Conservation (phyloP, 2,329 filamentous ascomycete species). For the Pyrenophora graminea region DNA sequence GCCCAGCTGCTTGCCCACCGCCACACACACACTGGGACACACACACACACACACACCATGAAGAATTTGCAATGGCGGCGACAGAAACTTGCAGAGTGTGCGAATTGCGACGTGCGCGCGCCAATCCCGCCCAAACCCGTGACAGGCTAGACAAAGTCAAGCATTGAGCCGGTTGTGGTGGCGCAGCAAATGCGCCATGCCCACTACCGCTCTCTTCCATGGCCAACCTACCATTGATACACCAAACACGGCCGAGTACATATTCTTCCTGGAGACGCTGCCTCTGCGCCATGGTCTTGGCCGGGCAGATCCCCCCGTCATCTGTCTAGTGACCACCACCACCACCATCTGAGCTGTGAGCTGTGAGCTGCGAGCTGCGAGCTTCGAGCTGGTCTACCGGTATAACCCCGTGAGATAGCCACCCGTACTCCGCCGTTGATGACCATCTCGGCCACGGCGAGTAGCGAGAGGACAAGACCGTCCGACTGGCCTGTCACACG, state of each 20-base stretch:
- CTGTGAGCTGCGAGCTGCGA: too few species aligned
- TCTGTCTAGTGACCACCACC: too few species aligned
- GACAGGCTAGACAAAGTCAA: slow-evolving; percentile 7
- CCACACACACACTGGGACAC: neutral
- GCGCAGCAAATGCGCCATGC: slow-evolving; percentile 8
- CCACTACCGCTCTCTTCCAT: neutral
- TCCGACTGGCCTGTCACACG: neutral
- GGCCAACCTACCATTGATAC: neutral
- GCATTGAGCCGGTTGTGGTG: slow-evolving; percentile 12
- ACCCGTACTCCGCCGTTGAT: neutral
- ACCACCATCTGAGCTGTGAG: too few species aligned
- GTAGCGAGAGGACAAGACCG: neutral
- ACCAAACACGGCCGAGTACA: slow-evolving; percentile 1
- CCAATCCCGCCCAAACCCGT: slow-evolving; percentile 7
- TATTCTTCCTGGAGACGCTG: neutral
- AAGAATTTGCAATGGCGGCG: slow-evolving; percentile 4
- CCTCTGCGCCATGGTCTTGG: too few species aligned
- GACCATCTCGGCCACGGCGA: neutral
- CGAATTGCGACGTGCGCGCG: slow-evolving; percentile 4
- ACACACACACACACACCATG: neutral
- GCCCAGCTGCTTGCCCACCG: neutral
- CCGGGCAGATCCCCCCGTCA: too few species aligned
- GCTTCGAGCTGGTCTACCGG: too few species aligned
- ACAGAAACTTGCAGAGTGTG: neutral
- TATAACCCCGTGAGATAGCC: neutral